Evolutionary conservation across 164 flowering plant genomes (phyloP).

Genomic region (Platanus orientalis): DNA sequence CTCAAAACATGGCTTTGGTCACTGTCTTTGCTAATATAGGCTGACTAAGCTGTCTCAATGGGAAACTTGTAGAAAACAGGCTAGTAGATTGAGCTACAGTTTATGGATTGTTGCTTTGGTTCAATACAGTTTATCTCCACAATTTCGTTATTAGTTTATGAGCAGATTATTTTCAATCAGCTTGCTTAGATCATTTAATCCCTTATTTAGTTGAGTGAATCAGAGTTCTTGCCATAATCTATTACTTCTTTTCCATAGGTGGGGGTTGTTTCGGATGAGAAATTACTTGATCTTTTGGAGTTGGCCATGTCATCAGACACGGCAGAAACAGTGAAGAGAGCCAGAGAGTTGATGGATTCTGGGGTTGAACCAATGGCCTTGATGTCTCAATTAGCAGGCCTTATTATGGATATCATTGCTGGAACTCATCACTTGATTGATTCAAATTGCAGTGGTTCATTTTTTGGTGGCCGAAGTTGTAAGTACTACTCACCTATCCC

Average conservation of each 20-base stretch:
- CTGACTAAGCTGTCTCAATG: not conserved
- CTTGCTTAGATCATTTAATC: too few species aligned
- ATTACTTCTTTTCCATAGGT: slow-evolving; percentile 36
- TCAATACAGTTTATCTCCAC: not conserved
- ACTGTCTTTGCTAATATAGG: not conserved
- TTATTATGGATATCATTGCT: slow-evolving; percentile 96
- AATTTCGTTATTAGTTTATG: not conserved
- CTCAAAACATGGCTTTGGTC: not conserved
- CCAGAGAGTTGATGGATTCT: slow-evolving; percentile 86
- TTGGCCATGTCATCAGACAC: slow-evolving; percentile 94
- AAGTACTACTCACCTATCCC: too few species aligned
- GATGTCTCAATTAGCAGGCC: slow-evolving; percentile 94
- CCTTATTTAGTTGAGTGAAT: not conserved
- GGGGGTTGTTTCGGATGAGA: slow-evolving; percentile 95
- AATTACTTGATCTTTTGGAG: slow-evolving; percentile 82
- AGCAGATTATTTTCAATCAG: too few species aligned
- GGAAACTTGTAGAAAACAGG: not conserved
- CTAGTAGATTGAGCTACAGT: not conserved
- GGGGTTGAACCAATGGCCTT: slow-evolving; percentile 91
- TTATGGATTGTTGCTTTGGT: not conserved
- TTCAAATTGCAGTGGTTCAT: slow-evolving; percentile 34
- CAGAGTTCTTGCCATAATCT: not conserved
- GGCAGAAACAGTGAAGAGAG: slow-evolving; percentile 88
- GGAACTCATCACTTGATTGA: slow-evolving; percentile 61
- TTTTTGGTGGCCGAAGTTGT: slow-evolving; percentile 38